A percentile compares a stretch with the other conserved stretches of the same genome.
phyloP scores from a whole-genome alignment of 768 basidiomycete genomes.

The Neoboletus brunneissimus region DNA sequence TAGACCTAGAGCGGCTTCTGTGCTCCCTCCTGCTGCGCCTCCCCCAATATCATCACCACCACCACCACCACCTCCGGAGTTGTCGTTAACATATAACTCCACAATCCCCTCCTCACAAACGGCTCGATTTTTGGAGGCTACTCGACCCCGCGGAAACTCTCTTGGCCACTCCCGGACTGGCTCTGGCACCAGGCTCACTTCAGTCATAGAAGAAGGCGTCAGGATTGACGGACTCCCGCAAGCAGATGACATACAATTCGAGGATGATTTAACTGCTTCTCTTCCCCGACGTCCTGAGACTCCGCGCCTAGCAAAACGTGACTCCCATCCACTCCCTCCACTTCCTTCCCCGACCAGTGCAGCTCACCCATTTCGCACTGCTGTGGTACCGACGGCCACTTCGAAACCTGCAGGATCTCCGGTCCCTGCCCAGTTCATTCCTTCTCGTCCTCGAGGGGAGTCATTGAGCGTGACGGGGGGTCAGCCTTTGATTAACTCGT shows the following conservation, averaged over 20 bases:
- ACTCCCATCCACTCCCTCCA: slow-evolving; percentile 67
- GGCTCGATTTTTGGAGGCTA: slow-evolving; percentile 35
- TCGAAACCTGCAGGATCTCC: slow-evolving; percentile 49
- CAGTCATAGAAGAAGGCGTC: slow-evolving; percentile 59
- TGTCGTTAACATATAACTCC: slow-evolving; percentile 23
- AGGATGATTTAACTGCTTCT: slow-evolving; percentile 31
- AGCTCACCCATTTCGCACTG: slow-evolving; percentile 29
- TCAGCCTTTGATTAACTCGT: slow-evolving; percentile 54
- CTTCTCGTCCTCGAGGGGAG: slow-evolving; percentile 54
- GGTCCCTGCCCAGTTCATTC: slow-evolving; percentile 37
- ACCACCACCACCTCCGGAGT: slow-evolving; percentile 47
- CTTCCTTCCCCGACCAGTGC: slow-evolving; percentile 49
- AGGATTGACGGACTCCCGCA: slow-evolving; percentile 36
- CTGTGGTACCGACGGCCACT: slow-evolving; percentile 12
- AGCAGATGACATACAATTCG: slow-evolving; percentile 25
- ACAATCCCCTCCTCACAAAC: slow-evolving; percentile 33
- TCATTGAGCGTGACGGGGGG: slow-evolving; percentile 40
- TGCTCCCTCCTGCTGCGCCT: slow-evolving; percentile 62
- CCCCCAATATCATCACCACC: slow-evolving; percentile 62
- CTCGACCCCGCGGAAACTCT: slow-evolving; percentile 48
- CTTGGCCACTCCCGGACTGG: slow-evolving; percentile 52
- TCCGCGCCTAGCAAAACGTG: slow-evolving; percentile 42
- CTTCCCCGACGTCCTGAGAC: slow-evolving; percentile 39
- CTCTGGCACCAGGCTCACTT: slow-evolving; percentile 54
- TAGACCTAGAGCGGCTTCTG: slow-evolving; percentile 55